Conservation (phyloP, 306 rosid genomes). For the Pueraria montana region DNA sequence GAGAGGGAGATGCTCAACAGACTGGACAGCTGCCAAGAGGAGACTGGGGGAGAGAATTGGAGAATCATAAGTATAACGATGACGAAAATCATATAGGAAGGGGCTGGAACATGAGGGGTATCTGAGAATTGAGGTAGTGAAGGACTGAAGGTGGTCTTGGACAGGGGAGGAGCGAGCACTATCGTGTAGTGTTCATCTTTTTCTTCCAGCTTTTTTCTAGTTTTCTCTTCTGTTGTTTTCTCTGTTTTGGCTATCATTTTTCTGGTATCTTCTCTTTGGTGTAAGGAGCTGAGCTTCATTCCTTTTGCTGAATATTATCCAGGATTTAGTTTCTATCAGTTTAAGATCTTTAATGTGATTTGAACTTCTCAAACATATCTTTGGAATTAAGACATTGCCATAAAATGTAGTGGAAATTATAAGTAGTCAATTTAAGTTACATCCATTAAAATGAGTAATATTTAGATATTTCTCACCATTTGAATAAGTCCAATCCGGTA, state of each 20-base stretch:
- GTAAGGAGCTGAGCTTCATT: not conserved
- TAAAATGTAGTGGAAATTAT: constrained; percentile 27
- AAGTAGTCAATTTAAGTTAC: constrained; percentile 31
- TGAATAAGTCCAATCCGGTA: constrained; percentile 90
- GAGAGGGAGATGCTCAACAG: too few species aligned
- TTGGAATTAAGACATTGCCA: constrained; percentile 9
- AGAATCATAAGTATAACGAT: too few species aligned
- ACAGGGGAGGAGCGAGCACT: not conserved
- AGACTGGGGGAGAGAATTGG: too few species aligned
- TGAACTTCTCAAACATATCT: constrained; percentile 3
- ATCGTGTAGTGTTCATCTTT: not conserved
- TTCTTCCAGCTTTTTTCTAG: not conserved
- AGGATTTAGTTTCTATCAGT: not conserved
- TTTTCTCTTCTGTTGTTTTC: not conserved
- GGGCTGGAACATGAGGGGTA: too few species aligned
- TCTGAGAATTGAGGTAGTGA: too few species aligned
- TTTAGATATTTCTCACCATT: constrained; percentile 69
- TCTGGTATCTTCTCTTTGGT: not conserved
- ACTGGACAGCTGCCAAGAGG: too few species aligned
- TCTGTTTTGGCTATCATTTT: not conserved
- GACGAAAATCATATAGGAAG: too few species aligned
- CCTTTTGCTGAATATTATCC: not conserved
- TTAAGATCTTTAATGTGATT: constrained; percentile 36
- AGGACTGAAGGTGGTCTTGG: too few species aligned
- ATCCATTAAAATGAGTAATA: constrained; percentile 14